Evolutionary conservation across 2,329 filamentous ascomycete genomes (phyloP).

Genomic region (Didymella arachidicola): DNA sequence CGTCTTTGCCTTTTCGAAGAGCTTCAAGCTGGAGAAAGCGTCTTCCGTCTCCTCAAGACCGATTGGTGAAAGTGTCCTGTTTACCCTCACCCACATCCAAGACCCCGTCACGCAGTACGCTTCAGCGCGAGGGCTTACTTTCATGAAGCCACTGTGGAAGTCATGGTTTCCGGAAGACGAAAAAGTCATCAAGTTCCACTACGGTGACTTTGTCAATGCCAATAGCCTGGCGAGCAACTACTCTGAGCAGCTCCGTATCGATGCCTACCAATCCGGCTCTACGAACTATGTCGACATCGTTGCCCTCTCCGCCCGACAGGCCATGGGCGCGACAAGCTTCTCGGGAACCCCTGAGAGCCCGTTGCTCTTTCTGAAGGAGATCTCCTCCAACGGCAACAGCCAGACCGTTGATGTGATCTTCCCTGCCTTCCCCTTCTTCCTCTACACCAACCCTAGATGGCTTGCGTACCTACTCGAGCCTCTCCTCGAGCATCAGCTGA

Average conservation of each 20-base stretch:
- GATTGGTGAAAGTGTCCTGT: conserved; percentile 63
- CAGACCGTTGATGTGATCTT: conserved; percentile 91
- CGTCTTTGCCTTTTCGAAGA: conserved; percentile 74
- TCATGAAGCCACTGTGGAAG: conserved; percentile 81
- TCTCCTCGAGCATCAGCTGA: conserved; percentile 80
- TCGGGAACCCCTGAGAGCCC: conserved; percentile 74
- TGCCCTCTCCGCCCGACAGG: conserved; percentile 78
- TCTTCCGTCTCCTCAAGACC: conserved; percentile 14
- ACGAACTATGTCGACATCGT: conserved; percentile 80
- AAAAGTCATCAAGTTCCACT: conserved; percentile 77
- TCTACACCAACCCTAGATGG: conserved; percentile 85
- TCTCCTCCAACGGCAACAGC: conserved; percentile 83
- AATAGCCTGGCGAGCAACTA: conserved; percentile 73
- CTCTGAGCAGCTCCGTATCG: conserved; percentile 71
- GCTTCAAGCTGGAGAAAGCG: conserved; percentile 42
- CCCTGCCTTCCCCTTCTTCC: conserved; percentile 83
- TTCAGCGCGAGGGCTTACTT: conserved; percentile 75
- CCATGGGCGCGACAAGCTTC: conserved; percentile 79
- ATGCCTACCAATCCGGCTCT: conserved; percentile 77
- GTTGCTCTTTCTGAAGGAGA: conserved; percentile 83
- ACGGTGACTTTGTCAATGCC: conserved; percentile 73
- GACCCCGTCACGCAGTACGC: conserved; percentile 82
- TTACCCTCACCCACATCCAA: conserved; percentile 80
- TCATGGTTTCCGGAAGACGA: conserved; percentile 72
- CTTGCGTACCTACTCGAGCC: conserved; percentile 81